Evolutionary conservation across 2,329 filamentous ascomycete species (phyloP).

Genomic region (Aureobasidium sp.): DNA sequence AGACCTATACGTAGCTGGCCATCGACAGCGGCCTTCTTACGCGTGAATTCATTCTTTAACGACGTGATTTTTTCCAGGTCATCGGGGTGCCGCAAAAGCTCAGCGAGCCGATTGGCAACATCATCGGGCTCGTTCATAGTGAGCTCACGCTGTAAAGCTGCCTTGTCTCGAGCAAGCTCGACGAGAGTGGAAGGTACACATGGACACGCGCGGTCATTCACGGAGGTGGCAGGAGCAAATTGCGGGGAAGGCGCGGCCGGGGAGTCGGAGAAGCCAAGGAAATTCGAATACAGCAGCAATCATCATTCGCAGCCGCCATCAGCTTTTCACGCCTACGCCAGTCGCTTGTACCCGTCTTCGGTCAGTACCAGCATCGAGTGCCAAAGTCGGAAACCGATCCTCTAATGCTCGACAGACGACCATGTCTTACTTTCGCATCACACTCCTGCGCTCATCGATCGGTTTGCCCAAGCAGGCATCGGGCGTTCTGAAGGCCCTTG

Average conservation of each 20-base stretch:
- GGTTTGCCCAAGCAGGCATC: constrained; percentile 70
- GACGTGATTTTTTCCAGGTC: constrained; percentile 92
- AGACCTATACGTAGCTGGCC: constrained; percentile 81
- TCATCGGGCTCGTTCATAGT: constrained; percentile 29
- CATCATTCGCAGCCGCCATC: neutral
- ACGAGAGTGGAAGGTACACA: neutral
- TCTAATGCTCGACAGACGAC: constrained; percentile 3
- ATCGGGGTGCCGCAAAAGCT: constrained; percentile 89
- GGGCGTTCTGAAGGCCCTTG: constrained; percentile 77
- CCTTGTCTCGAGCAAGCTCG: neutral
- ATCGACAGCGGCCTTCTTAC: constrained; percentile 90
- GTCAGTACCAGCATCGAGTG: neutral
- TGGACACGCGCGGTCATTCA: neutral
- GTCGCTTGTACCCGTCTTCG: neutral
- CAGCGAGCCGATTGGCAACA: constrained; percentile 61
- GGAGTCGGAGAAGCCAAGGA: neutral
- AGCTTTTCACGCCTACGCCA: constrained; percentile 7
- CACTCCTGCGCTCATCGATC: constrained; percentile 81
- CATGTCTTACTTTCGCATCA: constrained; percentile 89
- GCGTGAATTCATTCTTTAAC: constrained; percentile 84
- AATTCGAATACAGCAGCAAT: neutral
- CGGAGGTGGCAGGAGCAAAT: neutral
- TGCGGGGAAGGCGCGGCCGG: neutral
- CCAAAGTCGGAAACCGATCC: neutral
- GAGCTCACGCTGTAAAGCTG: no score